These are phyloP conservation scores for Coccomyxa sp. DNA, from an alignment of 139 green algal species.

Conservation along the genomic window DNA sequence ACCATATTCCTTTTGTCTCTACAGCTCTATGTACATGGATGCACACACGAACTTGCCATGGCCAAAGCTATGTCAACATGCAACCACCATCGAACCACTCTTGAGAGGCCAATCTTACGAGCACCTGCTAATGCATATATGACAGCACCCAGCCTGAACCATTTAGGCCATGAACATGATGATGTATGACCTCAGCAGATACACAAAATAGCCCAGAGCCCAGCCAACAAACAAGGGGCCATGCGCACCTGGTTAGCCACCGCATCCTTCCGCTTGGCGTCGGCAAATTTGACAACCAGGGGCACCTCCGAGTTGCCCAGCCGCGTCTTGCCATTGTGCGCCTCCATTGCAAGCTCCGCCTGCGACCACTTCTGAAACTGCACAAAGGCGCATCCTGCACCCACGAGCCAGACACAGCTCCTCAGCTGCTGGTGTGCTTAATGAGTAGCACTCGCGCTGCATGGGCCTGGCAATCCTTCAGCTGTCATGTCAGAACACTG, in stretches of 20 bases:
- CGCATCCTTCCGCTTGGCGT: constrained; percentile 48
- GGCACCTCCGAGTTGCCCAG: constrained; percentile 63
- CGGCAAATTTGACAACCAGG: constrained; percentile 85
- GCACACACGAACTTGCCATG: too few relatives aligned
- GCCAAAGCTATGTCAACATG: too few relatives aligned
- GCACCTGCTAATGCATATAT: background rate
- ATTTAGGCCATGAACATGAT: too few relatives aligned
- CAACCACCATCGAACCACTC: background rate
- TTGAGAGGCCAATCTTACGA: too few relatives aligned
- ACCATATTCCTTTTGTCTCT: too few relatives aligned
- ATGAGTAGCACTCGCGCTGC: background rate
- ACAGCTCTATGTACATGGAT: too few relatives aligned
- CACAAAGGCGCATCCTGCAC: constrained; percentile 77
- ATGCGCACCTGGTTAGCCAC: constrained; percentile 16
- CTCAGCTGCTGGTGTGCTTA: constrained; percentile 4
- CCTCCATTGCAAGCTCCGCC: constrained; percentile 70
- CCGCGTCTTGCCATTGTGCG: constrained; percentile 57
- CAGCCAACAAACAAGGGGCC: background rate
- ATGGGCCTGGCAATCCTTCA: background rate
- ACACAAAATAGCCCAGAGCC: too few relatives aligned
- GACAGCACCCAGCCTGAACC: too few relatives aligned
- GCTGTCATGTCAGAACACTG: background rate
- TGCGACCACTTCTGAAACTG: constrained; percentile 66
- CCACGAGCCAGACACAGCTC: background rate
- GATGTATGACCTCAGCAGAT: too few relatives aligned